Percentiles rank a stretch among this genome's conserved stretches.
phyloP scores from a whole-genome alignment of 164 flowering plant genomes.

The Saururus chinensis region DNA sequence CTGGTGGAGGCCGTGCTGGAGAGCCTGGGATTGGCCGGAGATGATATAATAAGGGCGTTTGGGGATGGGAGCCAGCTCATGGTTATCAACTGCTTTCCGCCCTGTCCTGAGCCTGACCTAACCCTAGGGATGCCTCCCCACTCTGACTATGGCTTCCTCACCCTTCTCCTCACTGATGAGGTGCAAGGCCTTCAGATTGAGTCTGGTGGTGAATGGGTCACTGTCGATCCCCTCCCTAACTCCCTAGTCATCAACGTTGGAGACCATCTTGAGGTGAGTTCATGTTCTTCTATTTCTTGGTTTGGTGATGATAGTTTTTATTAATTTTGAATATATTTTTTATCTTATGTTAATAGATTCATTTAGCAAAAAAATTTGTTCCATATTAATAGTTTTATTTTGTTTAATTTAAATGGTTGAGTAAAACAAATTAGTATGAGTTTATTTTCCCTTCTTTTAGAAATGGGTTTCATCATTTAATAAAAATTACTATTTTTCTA shows the following conservation, averaged over 20 bases:
- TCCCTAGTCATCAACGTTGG: constrained; percentile 79
- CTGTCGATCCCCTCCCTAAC: constrained; percentile 48
- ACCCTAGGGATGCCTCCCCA: constrained; percentile 90
- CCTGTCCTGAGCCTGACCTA: constrained; percentile 76
- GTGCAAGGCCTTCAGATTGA: constrained; percentile 62
- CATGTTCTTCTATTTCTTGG: too few species aligned
- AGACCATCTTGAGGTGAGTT: constrained; percentile 62
- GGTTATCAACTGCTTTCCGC: constrained; percentile 67
- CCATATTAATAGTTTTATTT: too few species aligned
- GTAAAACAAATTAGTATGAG: too few species aligned
- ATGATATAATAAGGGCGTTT: constrained; percentile 25
- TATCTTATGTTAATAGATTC: too few species aligned
- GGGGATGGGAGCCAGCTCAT: constrained; percentile 72
- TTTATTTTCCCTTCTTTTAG: too few species aligned
- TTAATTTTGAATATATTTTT: too few species aligned
- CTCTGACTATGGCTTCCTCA: constrained; percentile 83
- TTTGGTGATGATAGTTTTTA: too few species aligned
- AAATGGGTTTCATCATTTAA: too few species aligned
- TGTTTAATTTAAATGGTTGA: too few species aligned
- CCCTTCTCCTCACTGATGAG: constrained; percentile 73
- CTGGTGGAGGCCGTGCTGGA: constrained; percentile 63
- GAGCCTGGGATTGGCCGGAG: constrained; percentile 36
- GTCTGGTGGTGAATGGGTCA: constrained; percentile 43
- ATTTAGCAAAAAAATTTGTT: too few species aligned
- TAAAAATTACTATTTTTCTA: too few species aligned